Base-by-base conservation (phyloP, 352 stramenopile species). In the Pilasporangium apinafurcum region DNA sequence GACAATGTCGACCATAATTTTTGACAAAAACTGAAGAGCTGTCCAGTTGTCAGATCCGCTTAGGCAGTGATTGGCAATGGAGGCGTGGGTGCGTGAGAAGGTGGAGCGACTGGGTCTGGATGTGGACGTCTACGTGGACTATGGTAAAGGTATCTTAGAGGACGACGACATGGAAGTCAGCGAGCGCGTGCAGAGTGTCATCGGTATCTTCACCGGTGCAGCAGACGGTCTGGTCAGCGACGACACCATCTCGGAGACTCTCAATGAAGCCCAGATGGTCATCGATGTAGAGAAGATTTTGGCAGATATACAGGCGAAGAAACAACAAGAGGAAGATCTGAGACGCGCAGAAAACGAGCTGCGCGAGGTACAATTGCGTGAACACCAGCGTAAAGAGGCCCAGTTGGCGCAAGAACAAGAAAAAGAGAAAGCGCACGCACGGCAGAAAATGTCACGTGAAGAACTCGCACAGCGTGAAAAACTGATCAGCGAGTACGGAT, bases 111-210 rank as follows among this genome's bases (percentile, higher is more conserved):
- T 90, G 29, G 56, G 51, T 27, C 62, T 87, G 21, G 71, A 89
- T 44, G 67, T 57, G 8, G 79, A 86, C 44, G 80, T 89, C 31
- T 92, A 92, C 58, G 77, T 83, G 16, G 80, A 87, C 30, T 92
- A 92, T 31, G 76, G 65, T 9, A 51, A 59, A 24, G 62, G 80
- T 27, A 76, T 89, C 39, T 48, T 92, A 7, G 61, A 76, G 47
- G 76, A 92, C 51, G 69, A 85, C 17, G 76, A 92, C 47, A 70
- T 71, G 59, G 59, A 76, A 22, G 37, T 92, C n/a, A 59, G 62
- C 14, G 80, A 89, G 56, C 76, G 76, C 39, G 74, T 88, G 17
- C 44, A 65, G 51, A 89, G 63, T 48, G 65, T 87, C 16, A 59
- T 75, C 21, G 62, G 60, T 29, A 69, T 92, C 30, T 85, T 92